Conservation (phyloP, 306 rosid species). For the peach (Prunus persica) region DNA sequence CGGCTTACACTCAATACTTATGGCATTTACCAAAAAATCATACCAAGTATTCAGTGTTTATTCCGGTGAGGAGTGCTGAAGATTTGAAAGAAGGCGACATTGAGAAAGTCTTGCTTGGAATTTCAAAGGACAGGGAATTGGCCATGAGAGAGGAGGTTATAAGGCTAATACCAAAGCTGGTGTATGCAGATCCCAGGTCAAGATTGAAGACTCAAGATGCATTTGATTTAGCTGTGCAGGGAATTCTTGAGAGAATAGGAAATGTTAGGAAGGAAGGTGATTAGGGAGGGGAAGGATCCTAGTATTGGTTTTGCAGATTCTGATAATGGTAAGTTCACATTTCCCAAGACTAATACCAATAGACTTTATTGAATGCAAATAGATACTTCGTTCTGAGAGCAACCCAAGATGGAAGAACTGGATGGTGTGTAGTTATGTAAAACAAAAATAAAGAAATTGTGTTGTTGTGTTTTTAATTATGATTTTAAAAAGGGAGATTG, state of each 20-base stretch:
- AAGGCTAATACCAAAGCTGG: conserved; percentile 51
- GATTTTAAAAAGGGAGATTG: no score
- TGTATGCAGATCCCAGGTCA: conserved; percentile 69
- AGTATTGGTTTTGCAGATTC: conserved; percentile 79
- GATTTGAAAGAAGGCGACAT: conserved; percentile 45
- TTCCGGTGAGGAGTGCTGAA: conserved; percentile 60
- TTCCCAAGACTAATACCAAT: conserved; percentile 31
- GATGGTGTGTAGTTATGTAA: no score
- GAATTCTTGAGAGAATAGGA: conserved; percentile 68
- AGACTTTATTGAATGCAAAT: not conserved
- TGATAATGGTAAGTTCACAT: conserved; percentile 64
- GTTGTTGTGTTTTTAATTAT: no score
- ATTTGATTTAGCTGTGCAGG: conserved; percentile 66
- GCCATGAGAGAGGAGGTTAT: conserved; percentile 75
- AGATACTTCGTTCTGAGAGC: no score
- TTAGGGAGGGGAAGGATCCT: conserved; percentile 72
- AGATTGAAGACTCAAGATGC: conserved; percentile 65
- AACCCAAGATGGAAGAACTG: no score
- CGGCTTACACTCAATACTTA: conserved; percentile 75
- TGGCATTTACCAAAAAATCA: conserved; percentile 71
- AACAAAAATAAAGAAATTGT: no score
- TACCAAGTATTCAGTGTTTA: conserved; percentile 61
- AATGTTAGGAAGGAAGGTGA: conserved; percentile 56
- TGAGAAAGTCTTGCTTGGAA: conserved; percentile 46
- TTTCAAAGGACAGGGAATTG: conserved; percentile 42